Evolutionary conservation across 352 stramenopile genomes (phyloP), one percentile per base, ranked within the genome.

Genomic region (Phytophthora syringae): DNA sequence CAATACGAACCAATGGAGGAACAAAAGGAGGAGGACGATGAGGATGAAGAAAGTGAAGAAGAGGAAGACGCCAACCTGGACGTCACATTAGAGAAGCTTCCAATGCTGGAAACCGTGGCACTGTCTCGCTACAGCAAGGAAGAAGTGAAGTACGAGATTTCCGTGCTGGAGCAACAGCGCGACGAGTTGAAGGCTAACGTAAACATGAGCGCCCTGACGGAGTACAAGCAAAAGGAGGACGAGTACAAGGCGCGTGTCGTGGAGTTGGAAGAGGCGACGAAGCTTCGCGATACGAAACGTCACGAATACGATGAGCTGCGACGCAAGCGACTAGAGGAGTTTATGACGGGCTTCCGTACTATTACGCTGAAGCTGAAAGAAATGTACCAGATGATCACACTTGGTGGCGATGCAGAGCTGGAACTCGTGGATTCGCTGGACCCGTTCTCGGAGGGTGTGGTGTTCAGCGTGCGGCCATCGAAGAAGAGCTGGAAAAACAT

Each of bases 401-500:
- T 98, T 10, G 95, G 95, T 27, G 95, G 95, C 30, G 98, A 99
- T 78, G 98, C 98, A 6, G 98, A 99, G 71, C 76, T 99, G 18
- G 98, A 99, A 70, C 93, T 99, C 18, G 97, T 99, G 7, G 97
- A 99, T 72, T 99, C 96, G 6, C 74, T 99, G 42, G 98, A 99
- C 80, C 98, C 98, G 34, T 99, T 99, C 81, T 98, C 94, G 3
- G 97, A 99, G 71, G 98, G 98, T 30, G 98, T 99, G 52, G 97
- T 99, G 2, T 99, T 99, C 74, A 99, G 93, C 59, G 98, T 99
- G 21, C 88, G 98, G 11, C 98, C 98, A 49, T 98, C 97, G 2
- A 99, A 99, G 81, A 99, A 99, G 84, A 98, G 92, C 44, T 99
- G 97, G 98, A 99, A 99, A 77, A 98, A 99, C 67, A 99, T 99